phyloP scores from a whole-genome alignment of 495 filamentous ascomycete species.

The Penicillium angulare region DNA sequence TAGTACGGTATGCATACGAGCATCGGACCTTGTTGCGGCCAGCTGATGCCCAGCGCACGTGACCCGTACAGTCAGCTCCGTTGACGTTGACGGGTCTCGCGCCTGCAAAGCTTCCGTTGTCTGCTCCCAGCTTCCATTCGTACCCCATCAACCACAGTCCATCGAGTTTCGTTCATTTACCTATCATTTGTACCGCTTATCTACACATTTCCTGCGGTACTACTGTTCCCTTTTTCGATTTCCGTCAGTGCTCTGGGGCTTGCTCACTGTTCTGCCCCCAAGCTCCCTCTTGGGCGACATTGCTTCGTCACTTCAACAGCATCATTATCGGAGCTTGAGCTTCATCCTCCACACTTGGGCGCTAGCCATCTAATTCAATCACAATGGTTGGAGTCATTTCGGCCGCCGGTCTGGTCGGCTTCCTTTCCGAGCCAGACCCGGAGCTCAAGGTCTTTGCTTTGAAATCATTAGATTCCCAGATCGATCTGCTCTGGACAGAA shows the following conservation, averaged over 20 bases:
- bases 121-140: conserved; percentile 32
- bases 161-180: conserved; percentile 20
- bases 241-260: conserved; percentile 16
- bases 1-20: not conserved
- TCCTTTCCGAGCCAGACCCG: conserved; percentile 89
- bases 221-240: conserved; percentile 1
- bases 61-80: conserved; percentile 30
- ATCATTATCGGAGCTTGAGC: conserved; percentile 13
- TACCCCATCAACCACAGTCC: conserved; percentile 22
- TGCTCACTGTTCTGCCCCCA: conserved; percentile 18
- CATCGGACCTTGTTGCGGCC: not conserved
- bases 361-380: conserved; percentile 11
- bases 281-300: conserved; percentile 38
- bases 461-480: conserved; percentile 89
- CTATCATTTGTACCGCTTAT: conserved; percentile 16
- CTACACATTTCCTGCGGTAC: conserved; percentile 14
- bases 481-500: conserved; percentile 96
- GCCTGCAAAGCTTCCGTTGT: conserved; percentile 36
- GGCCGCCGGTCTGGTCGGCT: conserved; percentile 90
- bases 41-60: conserved; percentile 14
- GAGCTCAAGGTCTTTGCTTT: conserved; percentile 92
- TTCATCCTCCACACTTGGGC: conserved; percentile 10
- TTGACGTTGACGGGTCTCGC: conserved; percentile 43
- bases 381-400: conserved; percentile 92
- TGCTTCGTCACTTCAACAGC: conserved; percentile 37